Evolutionary conservation across 2,329 filamentous ascomycete genomes (phyloP), one percentile per base, ranked within the genome.

Genomic region (Helotiales sp.): DNA sequence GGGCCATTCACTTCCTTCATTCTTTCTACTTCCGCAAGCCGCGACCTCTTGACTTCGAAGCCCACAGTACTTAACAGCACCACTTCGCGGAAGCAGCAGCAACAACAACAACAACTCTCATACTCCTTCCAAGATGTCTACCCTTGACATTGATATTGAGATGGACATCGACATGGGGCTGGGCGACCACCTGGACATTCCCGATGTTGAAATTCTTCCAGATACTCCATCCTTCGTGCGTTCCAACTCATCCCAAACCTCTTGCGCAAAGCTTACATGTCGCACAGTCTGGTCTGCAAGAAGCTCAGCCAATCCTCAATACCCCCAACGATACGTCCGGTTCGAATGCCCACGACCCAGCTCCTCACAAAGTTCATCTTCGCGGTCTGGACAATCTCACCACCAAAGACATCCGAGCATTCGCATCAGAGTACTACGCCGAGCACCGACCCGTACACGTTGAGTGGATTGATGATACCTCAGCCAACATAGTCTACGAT

Each of bases 401-500:
- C 34, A 93, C 93, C 30, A 85, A 88, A 64, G 89, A 97, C 70
- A 90, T 98, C 73, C 90, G 91, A 73, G 83, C 86, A 67, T 97
- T 93, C 74, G 87, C 93, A 8, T 80, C 83, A 57, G 85, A 92
- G 70, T 87, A 96, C 78, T 93, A 86, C 75, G 81, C 84, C 40
- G 77, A 79, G 15, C 82, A 84, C 64, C 76, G 81, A 61, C 82
- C 89, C 65, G 82, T 86, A 64, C 85, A 87, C 69, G 84, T 97
- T 70, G 93, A 98, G 80, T 99, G 96, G 96, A 93, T 99, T 72
- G 93, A 98, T 78, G 96, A 99, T 79, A 89, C 88, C 6, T 95
- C 93, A 0, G 93, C 93, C 69, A 98, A 98, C 77, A 83, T 97
- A 62, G 80, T 97, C 61, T 98, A 96, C 80, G 82, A 80, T 45